These are phyloP conservation scores for Colletotrichum chlorophyti DNA, from an alignment of 2,329 filamentous ascomycete genomes.

Conservation along the genomic window DNA sequence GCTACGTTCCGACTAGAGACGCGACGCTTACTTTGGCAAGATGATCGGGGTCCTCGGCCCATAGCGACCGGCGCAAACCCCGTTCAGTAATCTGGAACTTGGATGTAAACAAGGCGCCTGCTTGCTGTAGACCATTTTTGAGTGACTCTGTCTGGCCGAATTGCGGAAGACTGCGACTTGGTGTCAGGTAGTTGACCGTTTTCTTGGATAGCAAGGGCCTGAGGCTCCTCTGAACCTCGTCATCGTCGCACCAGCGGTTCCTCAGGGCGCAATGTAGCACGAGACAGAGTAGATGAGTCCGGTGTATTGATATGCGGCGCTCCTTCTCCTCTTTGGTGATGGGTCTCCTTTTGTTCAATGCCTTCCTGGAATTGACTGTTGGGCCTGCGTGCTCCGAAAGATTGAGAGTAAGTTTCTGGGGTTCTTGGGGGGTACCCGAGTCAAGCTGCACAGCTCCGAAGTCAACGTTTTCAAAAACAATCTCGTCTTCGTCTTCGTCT, in stretches of 20 bases:
- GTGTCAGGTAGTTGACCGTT: conserved; percentile 71
- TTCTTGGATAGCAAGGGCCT: conserved; percentile 71
- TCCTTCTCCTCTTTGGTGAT: conserved; percentile 61
- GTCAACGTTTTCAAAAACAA: conserved; percentile 57
- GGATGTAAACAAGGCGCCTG: conserved; percentile 69
- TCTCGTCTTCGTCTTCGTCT: conserved; percentile 48
- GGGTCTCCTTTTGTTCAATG: conserved; percentile 54
- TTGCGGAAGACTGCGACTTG: conserved; percentile 71
- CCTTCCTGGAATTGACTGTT: conserved; percentile 37
- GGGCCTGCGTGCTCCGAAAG: conserved; percentile 53
- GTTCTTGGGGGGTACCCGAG: conserved; percentile 32
- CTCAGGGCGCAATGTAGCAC: conserved; percentile 78
- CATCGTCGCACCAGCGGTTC: conserved; percentile 90
- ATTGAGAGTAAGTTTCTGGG: conserved; percentile 57
- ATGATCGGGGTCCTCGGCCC: conserved; percentile 73
- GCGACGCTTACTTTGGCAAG: conserved; percentile 59
- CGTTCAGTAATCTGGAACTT: conserved; percentile 75
- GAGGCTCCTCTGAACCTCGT: conserved; percentile 69
- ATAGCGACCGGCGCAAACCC: conserved; percentile 74
- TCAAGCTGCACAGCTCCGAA: conserved; percentile 41
- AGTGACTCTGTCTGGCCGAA: conserved; percentile 80
- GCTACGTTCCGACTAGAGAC: neutral
- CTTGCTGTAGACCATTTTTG: conserved; percentile 77
- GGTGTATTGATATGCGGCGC: conserved; percentile 78
- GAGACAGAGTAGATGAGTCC: conserved; percentile 83